These are phyloP conservation scores for Psilocybe cubensis DNA, from an alignment of 768 basidiomycete genomes.

Conservation along the genomic window DNA sequence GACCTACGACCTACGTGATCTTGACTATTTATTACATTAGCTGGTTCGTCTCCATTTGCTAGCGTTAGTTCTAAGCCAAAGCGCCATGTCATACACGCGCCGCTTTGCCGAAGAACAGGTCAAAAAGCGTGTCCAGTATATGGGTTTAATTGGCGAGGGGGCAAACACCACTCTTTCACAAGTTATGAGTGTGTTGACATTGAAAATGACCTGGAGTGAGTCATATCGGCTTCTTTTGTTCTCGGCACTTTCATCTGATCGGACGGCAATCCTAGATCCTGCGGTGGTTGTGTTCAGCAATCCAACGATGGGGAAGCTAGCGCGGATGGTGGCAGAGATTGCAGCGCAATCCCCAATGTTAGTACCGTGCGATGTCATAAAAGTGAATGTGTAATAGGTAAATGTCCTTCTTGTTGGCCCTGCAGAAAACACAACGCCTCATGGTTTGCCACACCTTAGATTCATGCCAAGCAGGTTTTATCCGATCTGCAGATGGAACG, in stretches of 20 bases:
- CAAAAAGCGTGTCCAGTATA: constrained; percentile 29
- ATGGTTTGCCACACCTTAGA: constrained; percentile 5
- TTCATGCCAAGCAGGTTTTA: constrained; percentile 23
- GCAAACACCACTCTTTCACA: constrained; percentile 9
- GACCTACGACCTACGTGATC: background rate
- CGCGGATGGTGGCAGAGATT: constrained; percentile 42
- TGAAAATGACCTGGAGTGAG: constrained; percentile 28
- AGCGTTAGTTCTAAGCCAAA: constrained; percentile 8
- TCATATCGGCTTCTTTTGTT: background rate
- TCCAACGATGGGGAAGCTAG: constrained; percentile 18
- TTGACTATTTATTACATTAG: background rate
- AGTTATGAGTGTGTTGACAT: constrained; percentile 28
- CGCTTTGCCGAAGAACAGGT: constrained; percentile 19
- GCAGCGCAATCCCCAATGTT: constrained; percentile 47
- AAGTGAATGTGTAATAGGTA: constrained; percentile 42
- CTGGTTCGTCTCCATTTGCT: constrained; percentile 6
- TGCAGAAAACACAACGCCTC: background rate
- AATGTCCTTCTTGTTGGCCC: constrained; percentile 12
- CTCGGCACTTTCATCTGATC: background rate
- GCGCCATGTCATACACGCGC: constrained; percentile 16
- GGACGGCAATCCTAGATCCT: constrained; percentile 25
- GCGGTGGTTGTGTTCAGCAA: constrained; percentile 30
- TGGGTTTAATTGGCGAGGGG: constrained; percentile 16
- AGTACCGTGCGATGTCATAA: constrained; percentile 37
- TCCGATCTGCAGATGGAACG: constrained; percentile 18